Evolutionary conservation across 2,329 filamentous ascomycete species (phyloP), one percentile per base, ranked within the genome.

Genomic region (Pseudogymnoascus destructans): DNA sequence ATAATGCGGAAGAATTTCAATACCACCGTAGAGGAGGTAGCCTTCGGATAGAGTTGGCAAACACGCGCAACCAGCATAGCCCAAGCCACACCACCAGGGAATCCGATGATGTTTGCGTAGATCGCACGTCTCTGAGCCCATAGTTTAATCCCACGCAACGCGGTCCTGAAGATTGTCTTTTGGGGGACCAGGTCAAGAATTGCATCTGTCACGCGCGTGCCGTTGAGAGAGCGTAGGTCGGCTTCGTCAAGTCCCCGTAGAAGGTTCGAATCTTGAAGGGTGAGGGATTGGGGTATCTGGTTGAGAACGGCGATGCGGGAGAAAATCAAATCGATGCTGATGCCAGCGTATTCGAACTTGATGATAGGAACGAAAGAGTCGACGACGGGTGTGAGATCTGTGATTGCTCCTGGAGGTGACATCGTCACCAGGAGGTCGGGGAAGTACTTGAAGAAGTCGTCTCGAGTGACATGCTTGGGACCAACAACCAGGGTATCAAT

Each of bases 341-440:
- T 95, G 55, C 85, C 88, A 57, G 80, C 83, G 64, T 95, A 89
- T 70, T 95, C 89, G 67, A 97, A 88, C 70, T 96, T 97, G 75
- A 98, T 97, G 70, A 98, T 95, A 54, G 93, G 93, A 6, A 97
- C 92, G 67, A 89, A 95, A 3, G 92, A 89, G 67, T 95, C 92
- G 54, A 85, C 85, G 35, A 98, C 93, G 0, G 86, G 82, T 1
- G 88, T 85, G 66, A 96, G 77, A 69, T 95, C 89, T 61, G 87
- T 86, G 65, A 97, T 89, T 60, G 90, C 79, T n/a, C 84, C 87
- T 35, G 82, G 75, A 7, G 86, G 82, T 1, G 88, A 84, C 80
- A 93, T 85, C 64, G 85, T 78, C 64, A 85, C 75, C 55, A 98
- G 80, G 54, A 95, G 74, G 17, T 81, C 76, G n/a, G 91, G 91